Conservation (phyloP, 768 basidiomycete genomes). For the Lactifluus subvellereus region DNA sequence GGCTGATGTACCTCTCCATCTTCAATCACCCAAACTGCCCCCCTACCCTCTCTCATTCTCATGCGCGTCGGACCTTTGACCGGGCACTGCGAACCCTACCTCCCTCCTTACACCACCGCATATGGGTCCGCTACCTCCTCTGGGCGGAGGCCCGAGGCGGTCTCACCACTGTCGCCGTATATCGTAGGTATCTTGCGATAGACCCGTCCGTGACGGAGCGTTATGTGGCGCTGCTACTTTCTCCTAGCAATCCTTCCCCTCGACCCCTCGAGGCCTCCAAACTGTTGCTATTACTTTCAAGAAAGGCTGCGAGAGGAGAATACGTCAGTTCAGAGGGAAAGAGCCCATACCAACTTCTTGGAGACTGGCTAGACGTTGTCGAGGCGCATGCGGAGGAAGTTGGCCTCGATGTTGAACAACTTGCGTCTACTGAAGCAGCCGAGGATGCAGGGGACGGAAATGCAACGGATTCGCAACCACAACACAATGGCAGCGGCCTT, state of each 20-base stretch:
- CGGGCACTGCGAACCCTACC: constrained; percentile 89
- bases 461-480: constrained; percentile 39
- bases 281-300: constrained; percentile 73
- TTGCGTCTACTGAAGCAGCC: constrained; percentile 34
- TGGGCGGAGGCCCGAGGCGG: constrained; percentile 88
- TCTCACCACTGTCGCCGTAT: constrained; percentile 69
- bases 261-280: constrained; percentile 93
- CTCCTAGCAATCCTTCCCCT: constrained; percentile 50
- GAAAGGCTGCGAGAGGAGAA: constrained; percentile 75
- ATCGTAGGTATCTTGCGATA: constrained; percentile 82
- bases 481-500: constrained; percentile 31
- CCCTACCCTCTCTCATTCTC: constrained; percentile 73
- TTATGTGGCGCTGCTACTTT: constrained; percentile 63
- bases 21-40: constrained; percentile 90
- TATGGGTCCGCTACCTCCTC: constrained; percentile 89
- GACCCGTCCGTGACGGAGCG: constrained; percentile 79
- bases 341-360: constrained; percentile 90
- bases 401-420: constrained; percentile 75
- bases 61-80: constrained; percentile 92
- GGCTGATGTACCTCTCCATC: constrained; percentile 89
- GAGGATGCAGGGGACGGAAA: constrained; percentile 44
- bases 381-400: constrained; percentile 90
- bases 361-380: constrained; percentile 87
- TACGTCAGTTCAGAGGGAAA: constrained; percentile 89
- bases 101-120: constrained; percentile 82